Evolutionary conservation across 2,329 filamentous ascomycete species (phyloP), one percentile per base, ranked within the genome.

Genomic region (Rhinocladiella similis): DNA sequence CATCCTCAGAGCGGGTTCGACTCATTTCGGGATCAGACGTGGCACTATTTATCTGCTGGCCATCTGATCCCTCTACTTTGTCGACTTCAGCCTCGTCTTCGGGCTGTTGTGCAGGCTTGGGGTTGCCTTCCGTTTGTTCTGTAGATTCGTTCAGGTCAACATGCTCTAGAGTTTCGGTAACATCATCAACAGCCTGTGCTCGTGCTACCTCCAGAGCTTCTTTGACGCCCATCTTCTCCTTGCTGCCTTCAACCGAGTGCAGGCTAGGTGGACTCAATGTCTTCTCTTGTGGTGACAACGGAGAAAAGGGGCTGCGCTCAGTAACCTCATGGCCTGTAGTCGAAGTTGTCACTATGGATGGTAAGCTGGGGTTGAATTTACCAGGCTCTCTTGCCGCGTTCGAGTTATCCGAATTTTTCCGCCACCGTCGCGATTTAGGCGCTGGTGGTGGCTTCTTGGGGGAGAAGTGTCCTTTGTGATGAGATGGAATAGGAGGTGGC

Each of bases 401-500:
- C 69, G 14, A 47, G 19, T 68, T 67, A 35, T 63, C 59, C 36
- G 61, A 63, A n/a, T 66, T 63, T 20, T 66, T 65, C 51, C 73
- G 72, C 70, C 69, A 75, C 45, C 75, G 72, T 49, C 75, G 69
- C 48, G 74, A 59, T 59, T 73, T 77, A 2, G 75, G 75, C 2
- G 60, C 50, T 6, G 65, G 65, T 36, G 65, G 65, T 13, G 65
- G 65, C 41, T 65, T 66, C 42, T 63, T 66, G 29, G 38, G 18
- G 3, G 19, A 25, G n/a, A 53, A 50, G 25, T 57, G 45, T 18
- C 48, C 53, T 36, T 50, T 59, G n/a, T 57, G 53, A 47, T 56
- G 54, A 27, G 53, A 47, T 5, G 57, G 57, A 6, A 60, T 20
- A 12, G 57, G 57, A 18, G 57, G 57, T 5, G 53, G 57, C 19